Conservation (phyloP, 106 monocot genomes). For the Allium sativum region DNA sequence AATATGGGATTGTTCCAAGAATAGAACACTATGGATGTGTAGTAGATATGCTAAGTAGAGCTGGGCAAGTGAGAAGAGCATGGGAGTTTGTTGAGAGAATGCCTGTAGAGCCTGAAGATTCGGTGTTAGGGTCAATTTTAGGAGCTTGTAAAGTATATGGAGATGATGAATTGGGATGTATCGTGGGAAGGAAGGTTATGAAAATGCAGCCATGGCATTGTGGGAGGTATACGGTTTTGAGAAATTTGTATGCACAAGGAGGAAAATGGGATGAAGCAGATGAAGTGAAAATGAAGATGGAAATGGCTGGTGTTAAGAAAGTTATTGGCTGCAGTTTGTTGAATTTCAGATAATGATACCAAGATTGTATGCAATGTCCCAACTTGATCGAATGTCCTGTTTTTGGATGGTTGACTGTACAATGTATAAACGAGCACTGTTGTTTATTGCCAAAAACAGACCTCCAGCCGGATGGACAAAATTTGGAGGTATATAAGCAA, state of each 20-base stretch:
- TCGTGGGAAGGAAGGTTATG: constrained; percentile 21
- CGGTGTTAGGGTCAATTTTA: constrained; percentile 42
- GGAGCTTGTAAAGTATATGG: constrained; percentile 43
- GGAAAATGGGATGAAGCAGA: constrained; percentile 31
- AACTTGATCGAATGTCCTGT: no score
- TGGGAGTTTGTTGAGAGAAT: constrained; percentile 30
- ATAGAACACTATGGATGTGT: constrained; percentile 61
- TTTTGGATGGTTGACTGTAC: no score
- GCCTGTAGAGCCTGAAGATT: constrained; percentile 36
- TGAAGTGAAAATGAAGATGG: constrained; percentile 31
- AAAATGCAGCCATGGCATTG: constrained; percentile 23
- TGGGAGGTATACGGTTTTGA: constrained; percentile 38
- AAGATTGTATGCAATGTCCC: no score
- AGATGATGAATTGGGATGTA: constrained; percentile 13
- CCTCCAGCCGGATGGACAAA: no score
- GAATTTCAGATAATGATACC: neutral
- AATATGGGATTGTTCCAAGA: constrained; percentile 17
- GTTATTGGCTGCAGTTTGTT: constrained; percentile 29
- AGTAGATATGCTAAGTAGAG: constrained; percentile 32
- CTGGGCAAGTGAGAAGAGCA: constrained; percentile 27
- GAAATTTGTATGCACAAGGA: constrained; percentile 34
- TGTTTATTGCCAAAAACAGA: no score
- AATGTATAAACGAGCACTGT: no score
- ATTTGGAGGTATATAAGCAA: no score
- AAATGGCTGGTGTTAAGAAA: constrained; percentile 29